Conservation (phyloP, 495 filamentous ascomycete genomes). For the Neurospora sp. region DNA sequence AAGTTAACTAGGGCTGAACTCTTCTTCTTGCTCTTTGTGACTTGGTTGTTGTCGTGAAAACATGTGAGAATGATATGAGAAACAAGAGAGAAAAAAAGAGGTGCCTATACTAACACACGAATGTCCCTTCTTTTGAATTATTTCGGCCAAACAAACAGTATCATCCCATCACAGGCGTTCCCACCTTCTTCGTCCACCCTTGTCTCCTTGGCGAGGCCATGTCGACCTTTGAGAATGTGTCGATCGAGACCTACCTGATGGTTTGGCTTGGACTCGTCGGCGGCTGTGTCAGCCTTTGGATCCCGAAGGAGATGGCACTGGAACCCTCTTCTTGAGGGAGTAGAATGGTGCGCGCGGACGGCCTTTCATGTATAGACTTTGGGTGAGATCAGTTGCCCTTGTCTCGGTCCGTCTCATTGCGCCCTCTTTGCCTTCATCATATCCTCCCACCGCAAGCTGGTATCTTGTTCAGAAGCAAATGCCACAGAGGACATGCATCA, state of each 20-base stretch:
- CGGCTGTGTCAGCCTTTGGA: conserved; percentile 57
- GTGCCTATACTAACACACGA: conserved; percentile 31
- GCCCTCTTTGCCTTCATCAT: not conserved
- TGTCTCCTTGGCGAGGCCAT: conserved; percentile 78
- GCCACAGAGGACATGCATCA: conserved; percentile 15
- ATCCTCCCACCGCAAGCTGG: not conserved
- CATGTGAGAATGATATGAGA: conserved; percentile 8
- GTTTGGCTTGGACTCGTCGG: conserved; percentile 75
- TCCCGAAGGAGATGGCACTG: conserved; percentile 49
- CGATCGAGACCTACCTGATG: conserved; percentile 59
- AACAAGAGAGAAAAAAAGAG: conserved; percentile 13
- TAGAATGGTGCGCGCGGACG: too few relatives aligned
- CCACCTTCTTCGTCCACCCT: conserved; percentile 75
- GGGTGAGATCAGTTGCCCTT: too few relatives aligned
- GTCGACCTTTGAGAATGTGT: conserved; percentile 38
- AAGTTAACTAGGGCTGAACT: conserved; percentile 34
- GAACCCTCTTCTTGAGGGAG: conserved; percentile 2
- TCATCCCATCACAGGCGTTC: conserved; percentile 64
- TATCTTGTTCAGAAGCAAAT: not conserved
- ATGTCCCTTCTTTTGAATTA: conserved; percentile 12
- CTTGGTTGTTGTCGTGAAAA: not conserved
- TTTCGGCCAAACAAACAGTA: conserved; percentile 40
- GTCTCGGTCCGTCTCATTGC: not conserved
- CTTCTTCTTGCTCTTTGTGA: conserved; percentile 17
- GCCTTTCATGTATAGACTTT: too few relatives aligned